These are phyloP conservation scores for Russula ochroleuca DNA, from an alignment of 768 basidiomycete species.

Conservation along the genomic window DNA sequence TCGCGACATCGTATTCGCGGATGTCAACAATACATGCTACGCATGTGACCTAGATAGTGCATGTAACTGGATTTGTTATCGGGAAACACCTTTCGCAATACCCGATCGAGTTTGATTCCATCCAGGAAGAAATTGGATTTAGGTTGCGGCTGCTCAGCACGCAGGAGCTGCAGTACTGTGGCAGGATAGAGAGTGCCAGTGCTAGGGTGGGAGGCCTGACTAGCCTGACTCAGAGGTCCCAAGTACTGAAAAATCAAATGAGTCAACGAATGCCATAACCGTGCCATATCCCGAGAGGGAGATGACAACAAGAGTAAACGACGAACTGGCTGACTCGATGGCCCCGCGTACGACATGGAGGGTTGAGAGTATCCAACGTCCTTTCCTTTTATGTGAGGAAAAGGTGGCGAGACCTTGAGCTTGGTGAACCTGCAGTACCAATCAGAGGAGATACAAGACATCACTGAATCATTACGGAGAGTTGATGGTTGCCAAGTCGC, in stretches of 20 bases:
- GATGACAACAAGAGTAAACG: not conserved
- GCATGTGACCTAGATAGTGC: conserved; percentile 41
- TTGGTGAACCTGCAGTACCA: not conserved
- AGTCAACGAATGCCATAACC: not conserved
- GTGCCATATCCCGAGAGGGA: not conserved
- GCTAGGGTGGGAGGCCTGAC: not conserved
- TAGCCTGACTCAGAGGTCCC: not conserved
- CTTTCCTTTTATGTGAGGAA: not conserved
- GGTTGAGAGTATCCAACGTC: not conserved
- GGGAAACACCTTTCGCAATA: not conserved
- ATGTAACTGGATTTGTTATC: not conserved
- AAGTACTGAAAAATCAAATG: not conserved
- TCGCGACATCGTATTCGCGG: not conserved
- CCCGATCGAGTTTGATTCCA: conserved; percentile 19
- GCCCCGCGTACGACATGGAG: conserved; percentile 3
- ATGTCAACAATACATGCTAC: conserved; percentile 43
- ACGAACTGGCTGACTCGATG: conserved; percentile 10
- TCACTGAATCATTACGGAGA: conserved; percentile 1
- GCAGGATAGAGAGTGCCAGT: conserved; percentile 41
- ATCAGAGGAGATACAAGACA: not conserved
- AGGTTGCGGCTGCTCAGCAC: conserved; percentile 33
- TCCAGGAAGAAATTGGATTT: conserved; percentile 16
- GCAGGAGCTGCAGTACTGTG: conserved; percentile 50
- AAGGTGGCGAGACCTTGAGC: not conserved
- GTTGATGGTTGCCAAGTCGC: not conserved